Evolutionary conservation across 2,329 filamentous ascomycete genomes (phyloP).

Genomic region (Lachnellula willkommii): DNA sequence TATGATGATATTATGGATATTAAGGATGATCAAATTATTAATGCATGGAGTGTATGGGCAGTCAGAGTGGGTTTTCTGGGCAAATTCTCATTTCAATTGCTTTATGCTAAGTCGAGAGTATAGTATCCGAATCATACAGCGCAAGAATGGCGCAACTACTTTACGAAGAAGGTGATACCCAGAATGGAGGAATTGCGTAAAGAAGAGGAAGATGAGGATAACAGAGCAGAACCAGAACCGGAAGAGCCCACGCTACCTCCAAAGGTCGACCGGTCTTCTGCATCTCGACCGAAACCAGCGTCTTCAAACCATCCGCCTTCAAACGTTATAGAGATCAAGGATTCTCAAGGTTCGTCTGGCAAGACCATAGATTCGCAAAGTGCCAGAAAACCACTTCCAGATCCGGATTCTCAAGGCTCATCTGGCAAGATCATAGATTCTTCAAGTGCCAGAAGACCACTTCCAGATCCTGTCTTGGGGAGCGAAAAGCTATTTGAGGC

Average conservation of each 20-base stretch:
- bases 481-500: constrained; percentile 18
- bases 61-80: constrained; percentile 11
- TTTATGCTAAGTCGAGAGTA: background rate
- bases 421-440: constrained; percentile 5
- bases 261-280: background rate
- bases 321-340: constrained; percentile 6
- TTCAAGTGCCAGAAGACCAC: background rate
- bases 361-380: constrained; percentile 1
- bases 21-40: constrained; percentile 16
- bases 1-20: constrained; percentile 24
- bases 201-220: background rate
- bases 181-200: background rate
- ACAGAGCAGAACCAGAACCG: background rate
- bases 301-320: background rate
- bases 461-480: constrained; percentile 4
- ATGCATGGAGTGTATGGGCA: constrained; percentile 28
- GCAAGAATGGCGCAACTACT: constrained; percentile 31
- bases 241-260: background rate
- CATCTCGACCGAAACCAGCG: background rate
- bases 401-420: constrained; percentile 15
- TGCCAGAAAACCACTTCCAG: background rate
- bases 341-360: constrained; percentile 13
- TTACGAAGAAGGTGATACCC: constrained; percentile 21
- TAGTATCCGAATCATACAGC: constrained; percentile 28
- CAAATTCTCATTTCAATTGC: background rate